phyloP scores from a whole-genome alignment of 2,329 filamentous ascomycete species.

The Fusarium anthophilum region DNA sequence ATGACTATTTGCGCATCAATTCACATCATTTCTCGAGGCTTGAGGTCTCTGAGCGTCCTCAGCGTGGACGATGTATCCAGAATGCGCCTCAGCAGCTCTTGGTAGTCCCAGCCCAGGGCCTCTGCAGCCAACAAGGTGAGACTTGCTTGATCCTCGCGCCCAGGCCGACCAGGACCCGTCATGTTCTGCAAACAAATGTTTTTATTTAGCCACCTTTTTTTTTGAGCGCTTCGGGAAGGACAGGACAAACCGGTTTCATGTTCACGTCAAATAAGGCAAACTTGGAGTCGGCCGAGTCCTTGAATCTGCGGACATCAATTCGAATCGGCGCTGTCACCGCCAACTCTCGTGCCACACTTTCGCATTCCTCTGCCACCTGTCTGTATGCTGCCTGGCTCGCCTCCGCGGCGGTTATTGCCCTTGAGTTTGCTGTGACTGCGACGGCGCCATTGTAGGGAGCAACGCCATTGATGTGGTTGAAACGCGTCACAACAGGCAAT shows the following conservation, averaged over 20 bases:
- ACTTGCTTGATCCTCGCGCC: slow-evolving; percentile 30
- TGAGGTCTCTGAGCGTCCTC: not conserved
- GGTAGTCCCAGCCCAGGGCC: slow-evolving; percentile 27
- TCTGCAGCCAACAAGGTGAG: slow-evolving; percentile 27
- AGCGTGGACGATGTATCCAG: slow-evolving; percentile 18
- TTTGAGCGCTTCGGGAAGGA: not conserved
- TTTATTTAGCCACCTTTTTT: not conserved
- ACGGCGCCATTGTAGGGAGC: slow-evolving; percentile 36
- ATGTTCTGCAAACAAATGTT: slow-evolving; percentile 28
- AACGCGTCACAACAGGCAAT: slow-evolving; percentile 46
- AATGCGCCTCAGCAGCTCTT: slow-evolving; percentile 16
- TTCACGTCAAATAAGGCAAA: slow-evolving; percentile 63
- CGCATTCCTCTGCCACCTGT: slow-evolving; percentile 50
- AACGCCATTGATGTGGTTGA: slow-evolving; percentile 29
- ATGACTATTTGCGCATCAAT: not conserved
- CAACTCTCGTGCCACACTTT: slow-evolving; percentile 51
- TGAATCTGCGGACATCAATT: slow-evolving; percentile 56
- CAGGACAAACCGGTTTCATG: slow-evolving; percentile 58
- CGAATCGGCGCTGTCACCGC: slow-evolving; percentile 55
- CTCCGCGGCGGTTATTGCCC: slow-evolving; percentile 46
- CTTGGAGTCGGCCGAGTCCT: slow-evolving; percentile 35
- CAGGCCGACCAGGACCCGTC: slow-evolving; percentile 27
- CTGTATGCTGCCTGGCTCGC: slow-evolving; percentile 24
- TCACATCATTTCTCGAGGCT: not conserved
- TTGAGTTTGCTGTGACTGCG: slow-evolving; percentile 52